Evolutionary conservation across 2,329 filamentous ascomycete species (phyloP).

Genomic region (Fusarium ambrosium): DNA sequence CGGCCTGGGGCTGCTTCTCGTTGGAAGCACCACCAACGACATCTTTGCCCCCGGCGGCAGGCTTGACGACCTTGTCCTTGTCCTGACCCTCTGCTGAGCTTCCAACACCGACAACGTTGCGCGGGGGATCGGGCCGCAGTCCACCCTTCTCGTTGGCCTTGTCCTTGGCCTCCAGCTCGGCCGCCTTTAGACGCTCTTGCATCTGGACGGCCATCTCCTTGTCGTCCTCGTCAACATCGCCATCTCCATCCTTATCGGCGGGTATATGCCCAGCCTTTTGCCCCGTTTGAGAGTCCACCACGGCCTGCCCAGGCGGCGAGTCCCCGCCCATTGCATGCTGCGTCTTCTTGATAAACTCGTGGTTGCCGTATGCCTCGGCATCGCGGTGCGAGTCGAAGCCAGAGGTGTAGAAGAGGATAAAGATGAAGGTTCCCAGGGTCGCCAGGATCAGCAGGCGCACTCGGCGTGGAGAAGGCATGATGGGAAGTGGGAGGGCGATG

Average conservation of each 20-base stretch:
- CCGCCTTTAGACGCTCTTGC: slow-evolving; percentile 74
- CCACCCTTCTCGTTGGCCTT: slow-evolving; percentile 76
- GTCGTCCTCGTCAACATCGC: slow-evolving; percentile 69
- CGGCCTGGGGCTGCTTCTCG: slow-evolving; percentile 58
- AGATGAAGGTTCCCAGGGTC: slow-evolving; percentile 73
- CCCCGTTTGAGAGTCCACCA: slow-evolving; percentile 57
- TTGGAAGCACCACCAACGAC: slow-evolving; percentile 22
- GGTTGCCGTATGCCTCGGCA: slow-evolving; percentile 58
- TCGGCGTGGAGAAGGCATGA: slow-evolving; percentile 79
- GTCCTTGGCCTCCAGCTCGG: slow-evolving; percentile 77
- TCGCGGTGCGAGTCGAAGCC: slow-evolving; percentile 65
- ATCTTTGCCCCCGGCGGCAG: slow-evolving; percentile 41
- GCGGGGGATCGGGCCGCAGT: slow-evolving; percentile 70
- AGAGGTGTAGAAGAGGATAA: slow-evolving; percentile 80
- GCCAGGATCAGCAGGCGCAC: slow-evolving; percentile 76
- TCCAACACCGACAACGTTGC: slow-evolving; percentile 70
- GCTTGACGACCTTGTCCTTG: slow-evolving; percentile 56
- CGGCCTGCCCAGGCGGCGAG: slow-evolving; percentile 52
- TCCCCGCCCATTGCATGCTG: slow-evolving; percentile 65
- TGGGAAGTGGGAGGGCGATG: slow-evolving; percentile 34
- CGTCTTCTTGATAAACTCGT: slow-evolving; percentile 73
- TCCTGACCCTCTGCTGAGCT: slow-evolving; percentile 68
- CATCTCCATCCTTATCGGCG: slow-evolving; percentile 67
- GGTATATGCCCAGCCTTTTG: slow-evolving; percentile 56
- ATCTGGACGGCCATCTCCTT: slow-evolving; percentile 63